These are phyloP conservation scores for Microsporum ferrugineum DNA, from an alignment of 2,329 filamentous ascomycete genomes.

Conservation along the genomic window DNA sequence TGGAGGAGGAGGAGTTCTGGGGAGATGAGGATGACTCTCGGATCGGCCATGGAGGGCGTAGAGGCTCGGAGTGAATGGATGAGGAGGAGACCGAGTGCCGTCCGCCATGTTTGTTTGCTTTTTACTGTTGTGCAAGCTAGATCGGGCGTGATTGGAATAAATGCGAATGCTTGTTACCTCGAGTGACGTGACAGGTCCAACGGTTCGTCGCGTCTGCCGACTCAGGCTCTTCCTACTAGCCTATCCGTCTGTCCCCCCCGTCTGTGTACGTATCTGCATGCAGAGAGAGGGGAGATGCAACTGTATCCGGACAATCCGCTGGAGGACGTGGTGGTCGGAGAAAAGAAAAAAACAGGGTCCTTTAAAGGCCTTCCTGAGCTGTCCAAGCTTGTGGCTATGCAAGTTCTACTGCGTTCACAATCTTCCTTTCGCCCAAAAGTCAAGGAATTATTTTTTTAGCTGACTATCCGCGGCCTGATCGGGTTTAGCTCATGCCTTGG, in stretches of 20 bases:
- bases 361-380: neutral
- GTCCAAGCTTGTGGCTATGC: neutral
- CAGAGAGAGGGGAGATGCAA: neutral
- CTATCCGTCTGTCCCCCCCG: neutral
- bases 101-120: neutral
- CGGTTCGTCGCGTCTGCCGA: neutral
- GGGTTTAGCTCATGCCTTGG: neutral
- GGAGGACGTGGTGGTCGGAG: neutral
- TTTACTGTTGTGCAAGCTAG: neutral
- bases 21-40: neutral
- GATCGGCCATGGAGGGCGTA: constrained; percentile 3
- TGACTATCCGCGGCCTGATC: neutral
- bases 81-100: neutral
- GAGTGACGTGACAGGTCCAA: neutral
- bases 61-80: neutral
- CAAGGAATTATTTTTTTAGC: neutral
- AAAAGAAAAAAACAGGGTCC: neutral
- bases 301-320: neutral
- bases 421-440: neutral
- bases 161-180: neutral
- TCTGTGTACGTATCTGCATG: neutral
- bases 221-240: neutral
- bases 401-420: neutral
- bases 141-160: neutral
- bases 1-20: constrained; percentile 8